Percentiles rank a stretch among this genome's conserved stretches.
Evolutionary conservation across 768 basidiomycete genomes (phyloP).

Genomic region (Termitomyces sp.): DNA sequence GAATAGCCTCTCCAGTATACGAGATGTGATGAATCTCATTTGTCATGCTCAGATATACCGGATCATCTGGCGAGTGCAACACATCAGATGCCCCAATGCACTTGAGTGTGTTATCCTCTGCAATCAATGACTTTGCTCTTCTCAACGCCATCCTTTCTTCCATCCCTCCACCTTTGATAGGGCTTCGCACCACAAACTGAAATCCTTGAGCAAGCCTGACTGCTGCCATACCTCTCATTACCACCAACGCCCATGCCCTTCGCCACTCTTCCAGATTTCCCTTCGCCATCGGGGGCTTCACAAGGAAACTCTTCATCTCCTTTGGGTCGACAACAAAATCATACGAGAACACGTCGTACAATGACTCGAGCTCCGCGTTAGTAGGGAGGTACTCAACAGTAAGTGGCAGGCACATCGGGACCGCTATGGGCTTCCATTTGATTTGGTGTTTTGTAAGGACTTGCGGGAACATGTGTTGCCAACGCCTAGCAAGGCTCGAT

Average conservation of each 20-base stretch:
- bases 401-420: conserved; percentile 84
- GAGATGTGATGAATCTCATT: conserved; percentile 93
- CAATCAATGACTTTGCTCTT: conserved; percentile 51
- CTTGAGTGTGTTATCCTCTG: conserved; percentile 50
- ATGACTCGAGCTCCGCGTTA: conserved; percentile 63
- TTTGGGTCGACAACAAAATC: conserved; percentile 81
- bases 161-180: conserved; percentile 17
- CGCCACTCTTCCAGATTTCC: conserved; percentile 52
- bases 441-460: conserved; percentile 75
- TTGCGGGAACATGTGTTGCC: conserved; percentile 82
- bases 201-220: conserved; percentile 91
- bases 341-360: conserved; percentile 81
- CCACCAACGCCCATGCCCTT: conserved; percentile 66
- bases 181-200: conserved; percentile 74
- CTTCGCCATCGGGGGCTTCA: conserved; percentile 52
- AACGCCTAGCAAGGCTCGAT: conserved; percentile 74
- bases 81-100: conserved; percentile 64
- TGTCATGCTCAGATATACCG: conserved; percentile 89
- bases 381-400: conserved; percentile 88
- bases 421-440: conserved; percentile 87
- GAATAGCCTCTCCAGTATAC: conserved; percentile 87
- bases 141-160: conserved; percentile 32
- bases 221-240: conserved; percentile 93
- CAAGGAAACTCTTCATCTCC: conserved; percentile 84
- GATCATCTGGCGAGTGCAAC: conserved; percentile 51